Evolutionary conservation across 768 basidiomycete genomes (phyloP).

Genomic region (Cystofilobasidium capitatum): DNA sequence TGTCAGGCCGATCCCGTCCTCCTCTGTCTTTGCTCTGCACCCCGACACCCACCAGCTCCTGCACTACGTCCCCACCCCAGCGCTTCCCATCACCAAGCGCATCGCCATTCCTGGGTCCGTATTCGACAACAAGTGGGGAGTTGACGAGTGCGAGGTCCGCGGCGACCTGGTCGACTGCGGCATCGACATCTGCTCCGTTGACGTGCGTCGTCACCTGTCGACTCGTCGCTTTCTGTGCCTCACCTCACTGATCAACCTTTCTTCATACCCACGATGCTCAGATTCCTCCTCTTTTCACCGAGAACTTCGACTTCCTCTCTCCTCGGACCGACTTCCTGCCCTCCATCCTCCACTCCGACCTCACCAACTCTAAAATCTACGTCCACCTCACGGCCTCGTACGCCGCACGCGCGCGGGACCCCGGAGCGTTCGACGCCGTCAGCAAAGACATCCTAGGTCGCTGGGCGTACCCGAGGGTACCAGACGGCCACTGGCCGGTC

Average conservation of each 20-base stretch:
- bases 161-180: conserved; percentile 80
- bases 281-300: conserved; percentile 93
- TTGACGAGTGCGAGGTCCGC: conserved; percentile 64
- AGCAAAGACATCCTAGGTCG: conserved; percentile 88
- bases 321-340: conserved; percentile 86
- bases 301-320: conserved; percentile 95
- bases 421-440: conserved; percentile 78
- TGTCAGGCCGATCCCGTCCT: conserved; percentile 24
- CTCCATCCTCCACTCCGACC: conserved; percentile 84
- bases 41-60: conserved; percentile 37
- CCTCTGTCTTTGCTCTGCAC: conserved; percentile 21
- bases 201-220: conserved; percentile 46
- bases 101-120: conserved; percentile 51
- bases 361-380: conserved; percentile 87
- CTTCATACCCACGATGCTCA: conserved; percentile 35
- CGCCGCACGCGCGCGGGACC: conserved; percentile 86
- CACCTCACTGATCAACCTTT: neutral
- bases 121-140: conserved; percentile 26
- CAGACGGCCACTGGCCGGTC: conserved; percentile 82
- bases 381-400: conserved; percentile 77
- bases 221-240: neutral
- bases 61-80: conserved; percentile 69
- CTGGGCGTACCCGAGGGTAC: conserved; percentile 92
- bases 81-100: conserved; percentile 55
- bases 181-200: conserved; percentile 88